phyloP scores from a whole-genome alignment of 305 asterid species.

The Ruellia speciosa region DNA sequence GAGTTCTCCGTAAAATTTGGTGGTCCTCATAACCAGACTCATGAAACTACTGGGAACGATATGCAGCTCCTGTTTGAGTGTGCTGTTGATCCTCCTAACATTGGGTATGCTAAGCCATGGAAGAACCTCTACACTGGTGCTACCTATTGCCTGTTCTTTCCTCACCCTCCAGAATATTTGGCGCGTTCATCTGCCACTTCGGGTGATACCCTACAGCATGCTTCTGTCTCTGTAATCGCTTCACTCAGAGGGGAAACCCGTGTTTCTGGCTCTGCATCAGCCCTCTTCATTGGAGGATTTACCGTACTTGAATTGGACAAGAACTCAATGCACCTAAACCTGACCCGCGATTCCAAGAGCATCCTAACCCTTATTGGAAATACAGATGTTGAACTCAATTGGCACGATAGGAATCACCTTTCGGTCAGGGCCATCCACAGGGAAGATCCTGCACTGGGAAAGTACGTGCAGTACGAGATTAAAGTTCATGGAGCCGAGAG shows the following conservation, averaged over 20 bases:
- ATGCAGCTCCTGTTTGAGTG: conserved; percentile 39
- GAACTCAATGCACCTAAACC: conserved; percentile 39
- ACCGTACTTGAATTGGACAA: conserved; percentile 44
- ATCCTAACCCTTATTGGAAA: conserved; percentile 60
- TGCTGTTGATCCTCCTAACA: conserved; percentile 48
- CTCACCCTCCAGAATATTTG: conserved; percentile 63
- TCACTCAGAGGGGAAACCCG: conserved; percentile 43
- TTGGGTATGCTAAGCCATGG: conserved; percentile 70
- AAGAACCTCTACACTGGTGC: conserved; percentile 44
- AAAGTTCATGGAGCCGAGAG: conserved; percentile 30
- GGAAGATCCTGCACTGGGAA: conserved; percentile 27
- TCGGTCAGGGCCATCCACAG: conserved; percentile 33
- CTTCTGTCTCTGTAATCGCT: conserved; percentile 50
- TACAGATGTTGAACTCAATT: conserved; percentile 47
- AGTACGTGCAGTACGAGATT: conserved; percentile 44
- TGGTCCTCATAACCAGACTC: conserved; percentile 25
- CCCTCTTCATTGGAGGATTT: conserved; percentile 73
- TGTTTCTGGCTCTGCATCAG: conserved; percentile 68
- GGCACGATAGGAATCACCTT: conserved; percentile 46
- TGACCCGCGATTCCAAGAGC: conserved; percentile 40
- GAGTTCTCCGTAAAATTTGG: conserved; percentile 47
- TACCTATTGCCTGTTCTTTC: conserved; percentile 61
- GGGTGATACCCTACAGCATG: conserved; percentile 26
- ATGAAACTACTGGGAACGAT: conserved; percentile 27
- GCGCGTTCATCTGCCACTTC: conserved; percentile 32